Percentiles rank a stretch among this genome's conserved stretches.
Conservation (phyloP, 2,329 filamentous ascomycete genomes). For the Podosphaera fusca region DNA sequence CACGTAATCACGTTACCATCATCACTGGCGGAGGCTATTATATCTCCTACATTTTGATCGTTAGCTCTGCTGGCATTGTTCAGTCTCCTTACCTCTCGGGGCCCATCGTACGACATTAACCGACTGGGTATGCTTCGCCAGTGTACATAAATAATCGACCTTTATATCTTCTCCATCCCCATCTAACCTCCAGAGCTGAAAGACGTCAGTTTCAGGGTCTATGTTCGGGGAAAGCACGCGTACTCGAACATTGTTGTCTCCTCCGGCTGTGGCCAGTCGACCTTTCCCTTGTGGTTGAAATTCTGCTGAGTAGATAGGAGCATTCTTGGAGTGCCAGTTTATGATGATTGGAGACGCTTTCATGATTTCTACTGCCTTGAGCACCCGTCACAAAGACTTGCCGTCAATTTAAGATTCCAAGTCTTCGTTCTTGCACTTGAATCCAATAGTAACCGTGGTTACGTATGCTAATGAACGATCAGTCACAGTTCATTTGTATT, state of each 20-base stretch:
- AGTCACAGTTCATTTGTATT: too few relatives aligned
- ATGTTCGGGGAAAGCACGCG: not conserved
- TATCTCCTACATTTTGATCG: constrained; percentile 40
- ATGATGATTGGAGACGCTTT: constrained; percentile 92
- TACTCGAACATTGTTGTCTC: constrained; percentile 90
- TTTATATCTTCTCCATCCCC: constrained; percentile 64
- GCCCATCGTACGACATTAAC: constrained; percentile 96
- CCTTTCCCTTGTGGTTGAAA: constrained; percentile 87
- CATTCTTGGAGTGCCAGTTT: constrained; percentile 95
- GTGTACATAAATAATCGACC: constrained; percentile 75
- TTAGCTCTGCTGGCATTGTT: not conserved
- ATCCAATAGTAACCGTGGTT: too few relatives aligned
- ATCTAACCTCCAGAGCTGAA: constrained; percentile 77
- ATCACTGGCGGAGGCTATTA: constrained; percentile 84
- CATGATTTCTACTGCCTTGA: constrained; percentile 29
- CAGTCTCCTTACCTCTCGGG: constrained; percentile 46
- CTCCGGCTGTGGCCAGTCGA: constrained; percentile 76
- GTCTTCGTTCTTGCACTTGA: too few relatives aligned
- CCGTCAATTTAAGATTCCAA: too few relatives aligned
- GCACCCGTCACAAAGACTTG: too few relatives aligned
- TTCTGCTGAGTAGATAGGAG: constrained; percentile 90
- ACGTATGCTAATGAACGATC: too few relatives aligned
- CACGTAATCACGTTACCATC: constrained; percentile 94
- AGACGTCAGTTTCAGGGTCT: constrained; percentile 11
- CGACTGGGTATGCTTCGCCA: constrained; percentile 84